Percentiles rank a stretch among this genome's conserved stretches.
Evolutionary conservation across 2,329 filamentous ascomycete species (phyloP).

Genomic region (Sarocladium brachiariae): DNA sequence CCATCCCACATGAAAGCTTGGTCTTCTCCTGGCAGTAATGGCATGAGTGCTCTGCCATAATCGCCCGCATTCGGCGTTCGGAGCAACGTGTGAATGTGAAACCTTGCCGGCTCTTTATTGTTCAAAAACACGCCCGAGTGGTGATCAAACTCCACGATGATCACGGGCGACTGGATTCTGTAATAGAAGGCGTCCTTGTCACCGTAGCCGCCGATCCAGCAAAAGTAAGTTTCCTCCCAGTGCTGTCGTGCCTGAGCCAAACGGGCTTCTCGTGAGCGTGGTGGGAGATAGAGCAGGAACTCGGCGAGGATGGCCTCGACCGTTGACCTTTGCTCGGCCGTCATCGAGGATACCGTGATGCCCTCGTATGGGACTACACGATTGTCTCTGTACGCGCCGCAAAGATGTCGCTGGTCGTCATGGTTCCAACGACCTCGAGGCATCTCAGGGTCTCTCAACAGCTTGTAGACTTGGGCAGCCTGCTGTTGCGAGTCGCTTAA

Average conservation of each 20-base stretch:
- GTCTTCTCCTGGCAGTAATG: conserved; percentile 26
- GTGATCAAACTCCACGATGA: conserved; percentile 72
- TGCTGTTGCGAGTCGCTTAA: conserved; percentile 34
- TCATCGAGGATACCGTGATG: conserved; percentile 44
- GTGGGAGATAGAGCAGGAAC: conserved; percentile 63
- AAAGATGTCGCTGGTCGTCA: conserved; percentile 72
- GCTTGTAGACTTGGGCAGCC: conserved; percentile 49
- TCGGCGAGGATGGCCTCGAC: conserved; percentile 54
- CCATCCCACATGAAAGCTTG: conserved; percentile 19
- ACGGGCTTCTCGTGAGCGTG: conserved; percentile 45
- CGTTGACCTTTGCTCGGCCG: too few species aligned
- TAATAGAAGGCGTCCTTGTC: conserved; percentile 70
- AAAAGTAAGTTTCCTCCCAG: conserved; percentile 68
- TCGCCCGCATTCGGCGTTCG: conserved; percentile 69
- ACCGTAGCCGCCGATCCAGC: conserved; percentile 67
- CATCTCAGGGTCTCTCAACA: conserved; percentile 60
- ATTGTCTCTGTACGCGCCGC: conserved; percentile 74
- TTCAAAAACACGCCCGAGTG: conserved; percentile 72
- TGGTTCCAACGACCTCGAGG: conserved; percentile 67
- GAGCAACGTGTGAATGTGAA: conserved; percentile 71
- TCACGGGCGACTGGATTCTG: conserved; percentile 67
- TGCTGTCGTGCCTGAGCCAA: conserved; percentile 46
- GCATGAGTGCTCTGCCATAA: conserved; percentile 54
- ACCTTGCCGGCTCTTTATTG: conserved; percentile 67
- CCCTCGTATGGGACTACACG: conserved; percentile 70